A percentile compares a stretch with the other conserved stretches of the same genome.
phyloP scores from a whole-genome alignment of 495 filamentous ascomycete genomes.

The Penicillium canescens region DNA sequence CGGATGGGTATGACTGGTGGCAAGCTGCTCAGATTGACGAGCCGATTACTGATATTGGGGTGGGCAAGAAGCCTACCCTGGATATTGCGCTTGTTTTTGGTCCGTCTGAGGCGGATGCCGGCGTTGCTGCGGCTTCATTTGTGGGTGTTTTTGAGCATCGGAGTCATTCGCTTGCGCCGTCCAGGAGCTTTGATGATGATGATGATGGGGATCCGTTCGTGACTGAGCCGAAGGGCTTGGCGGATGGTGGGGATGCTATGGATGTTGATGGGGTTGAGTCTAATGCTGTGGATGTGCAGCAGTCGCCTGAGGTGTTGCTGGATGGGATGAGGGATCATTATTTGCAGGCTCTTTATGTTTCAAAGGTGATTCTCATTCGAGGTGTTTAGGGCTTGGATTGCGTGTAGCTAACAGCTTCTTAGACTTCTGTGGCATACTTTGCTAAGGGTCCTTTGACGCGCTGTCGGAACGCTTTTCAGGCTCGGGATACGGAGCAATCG shows the following conservation, averaged over 20 bases:
- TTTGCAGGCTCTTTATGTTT: conserved; percentile 84
- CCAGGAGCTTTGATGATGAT: neutral
- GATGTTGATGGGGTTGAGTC: conserved; percentile 17
- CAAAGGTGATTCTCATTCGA: conserved; percentile 56
- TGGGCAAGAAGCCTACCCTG: conserved; percentile 24
- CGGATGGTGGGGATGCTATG: conserved; percentile 7
- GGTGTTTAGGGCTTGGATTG: neutral
- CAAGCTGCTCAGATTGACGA: conserved; percentile 39
- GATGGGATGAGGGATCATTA: conserved; percentile 75
- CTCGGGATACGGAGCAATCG: conserved; percentile 46
- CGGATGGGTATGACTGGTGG: conserved; percentile 36
- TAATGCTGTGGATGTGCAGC: conserved; percentile 30
- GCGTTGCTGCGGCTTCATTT: conserved; percentile 14
- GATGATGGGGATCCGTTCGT: conserved; percentile 5
- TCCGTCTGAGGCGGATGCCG: conserved; percentile 7
- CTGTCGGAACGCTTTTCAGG: conserved; percentile 73
- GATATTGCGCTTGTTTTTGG: conserved; percentile 38
- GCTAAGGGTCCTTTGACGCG: conserved; percentile 93
- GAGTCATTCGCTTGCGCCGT: conserved; percentile 20
- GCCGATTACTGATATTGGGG: conserved; percentile 21
- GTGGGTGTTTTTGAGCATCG: conserved; percentile 23
- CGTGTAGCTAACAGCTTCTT: conserved; percentile 10
- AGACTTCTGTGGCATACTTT: conserved; percentile 94
- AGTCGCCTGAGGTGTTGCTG: conserved; percentile 63
- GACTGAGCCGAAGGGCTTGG: conserved; percentile 15